Evolutionary conservation across 2,329 filamentous ascomycete species (phyloP).

Genomic region (Myriosclerotinia duriaeana): DNA sequence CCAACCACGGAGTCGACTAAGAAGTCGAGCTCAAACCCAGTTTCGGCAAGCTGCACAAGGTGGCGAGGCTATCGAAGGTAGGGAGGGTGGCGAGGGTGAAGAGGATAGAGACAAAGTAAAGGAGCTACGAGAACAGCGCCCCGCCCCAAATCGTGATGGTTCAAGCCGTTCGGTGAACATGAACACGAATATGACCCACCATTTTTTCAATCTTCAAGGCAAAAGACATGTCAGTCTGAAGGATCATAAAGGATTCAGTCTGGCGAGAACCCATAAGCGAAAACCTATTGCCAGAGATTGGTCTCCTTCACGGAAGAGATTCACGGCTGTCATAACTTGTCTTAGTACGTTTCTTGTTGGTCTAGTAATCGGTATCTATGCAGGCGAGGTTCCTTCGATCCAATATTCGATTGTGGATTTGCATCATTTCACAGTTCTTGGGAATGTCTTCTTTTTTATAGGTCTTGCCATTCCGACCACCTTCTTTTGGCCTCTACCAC

Average conservation of each 20-base stretch:
- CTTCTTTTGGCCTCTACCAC: conserved; percentile 70
- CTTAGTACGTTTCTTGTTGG: conserved; percentile 71
- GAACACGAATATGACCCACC: conserved; percentile 26
- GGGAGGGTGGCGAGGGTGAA: background rate
- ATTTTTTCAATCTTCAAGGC: conserved; percentile 46
- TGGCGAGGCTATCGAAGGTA: background rate
- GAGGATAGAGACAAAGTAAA: conserved; percentile 17
- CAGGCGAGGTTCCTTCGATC: conserved; percentile 74
- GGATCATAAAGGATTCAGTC: conserved; percentile 50
- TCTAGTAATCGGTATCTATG: conserved; percentile 71
- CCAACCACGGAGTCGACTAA: conserved; percentile 28
- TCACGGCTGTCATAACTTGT: conserved; percentile 68
- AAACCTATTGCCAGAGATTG: conserved; percentile 72
- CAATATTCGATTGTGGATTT: conserved; percentile 74
- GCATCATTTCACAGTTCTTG: conserved; percentile 65
- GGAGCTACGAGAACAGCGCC: conserved; percentile 11
- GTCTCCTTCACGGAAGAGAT: conserved; percentile 65
- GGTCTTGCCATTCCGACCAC: conserved; percentile 70
- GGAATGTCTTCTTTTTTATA: conserved; percentile 71
- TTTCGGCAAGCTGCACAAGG: conserved; percentile 19
- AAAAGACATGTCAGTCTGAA: conserved; percentile 56
- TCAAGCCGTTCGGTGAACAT: conserved; percentile 24
- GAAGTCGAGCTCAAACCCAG: conserved; percentile 30
- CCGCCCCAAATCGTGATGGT: conserved; percentile 4
- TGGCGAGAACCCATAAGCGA: conserved; percentile 55